Evolutionary conservation across 768 basidiomycete species (phyloP), one percentile per base, ranked within the genome.

Genomic region (Rhodotorula diobovata): DNA sequence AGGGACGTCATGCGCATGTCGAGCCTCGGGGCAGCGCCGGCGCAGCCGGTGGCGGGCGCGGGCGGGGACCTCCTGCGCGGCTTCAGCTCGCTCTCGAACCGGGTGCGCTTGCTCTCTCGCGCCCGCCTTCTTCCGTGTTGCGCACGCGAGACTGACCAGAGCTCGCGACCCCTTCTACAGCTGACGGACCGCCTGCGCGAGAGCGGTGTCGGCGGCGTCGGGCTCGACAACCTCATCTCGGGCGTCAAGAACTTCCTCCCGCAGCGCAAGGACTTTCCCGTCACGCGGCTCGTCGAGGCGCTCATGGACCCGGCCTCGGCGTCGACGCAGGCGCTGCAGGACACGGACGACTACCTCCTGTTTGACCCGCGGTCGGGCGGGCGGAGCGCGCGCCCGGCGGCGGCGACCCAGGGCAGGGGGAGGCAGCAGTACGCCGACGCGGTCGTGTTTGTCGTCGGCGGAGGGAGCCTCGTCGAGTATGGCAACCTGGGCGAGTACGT

Each of bases 221-320:
- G 82, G 14, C 84, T 98, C 43, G 94, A 98, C 80, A 95, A 95
- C 79, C 84, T 99, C 25, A 91, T 99, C 72, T 94, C 93, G 0
- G 95, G 94, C 50, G 96, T 99, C 77, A 96, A 95, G 80, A 97
- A 96, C 81, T 93, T 99, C 84, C 82, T 99, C 28, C 96, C 96
- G 1, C 89, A 91, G 5, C 91, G 93, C 79, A 95, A 99, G 81
- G 86, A 96, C 50, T 85, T 96, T 60, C 89, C 92, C 20, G 87
- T 95, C 57, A 97, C 96, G 0, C 88, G 96, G 20, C 84, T 99
- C 43, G 88, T 90, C 3, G 96, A 98, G 78, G 95, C 96, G 32
- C 84, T 99, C 39, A 98, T 98, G 94, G 96, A 99, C 79, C 94
- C 96, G 0, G 88, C 93, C 0, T 85, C 90, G 4, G 96, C 93